These are phyloP conservation scores for Boletus insuetus DNA, from an alignment of 768 basidiomycete genomes.

Conservation along the genomic window DNA sequence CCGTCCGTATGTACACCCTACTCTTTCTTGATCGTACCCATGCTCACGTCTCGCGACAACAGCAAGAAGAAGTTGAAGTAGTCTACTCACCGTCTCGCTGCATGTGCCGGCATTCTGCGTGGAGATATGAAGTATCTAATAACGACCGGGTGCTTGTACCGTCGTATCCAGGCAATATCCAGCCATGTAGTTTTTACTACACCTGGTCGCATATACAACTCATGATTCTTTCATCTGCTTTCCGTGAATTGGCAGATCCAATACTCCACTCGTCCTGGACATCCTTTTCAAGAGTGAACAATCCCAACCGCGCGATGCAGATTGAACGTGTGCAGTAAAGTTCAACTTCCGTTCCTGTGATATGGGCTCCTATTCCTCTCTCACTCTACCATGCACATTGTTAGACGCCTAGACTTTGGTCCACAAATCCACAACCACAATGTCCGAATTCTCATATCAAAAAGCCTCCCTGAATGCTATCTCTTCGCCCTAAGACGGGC, in stretches of 20 bases:
- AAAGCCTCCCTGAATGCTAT: too few species aligned
- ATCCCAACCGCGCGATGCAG: not conserved
- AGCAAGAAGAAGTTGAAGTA: constrained; percentile 98
- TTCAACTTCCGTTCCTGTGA: too few species aligned
- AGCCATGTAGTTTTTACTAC: constrained; percentile 22
- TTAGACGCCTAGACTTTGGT: too few species aligned
- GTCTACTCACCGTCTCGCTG: constrained; percentile 28
- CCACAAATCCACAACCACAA: too few species aligned
- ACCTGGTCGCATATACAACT: constrained; percentile 17
- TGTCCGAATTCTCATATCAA: too few species aligned
- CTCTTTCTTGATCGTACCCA: not conserved
- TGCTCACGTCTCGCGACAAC: constrained; percentile 3
- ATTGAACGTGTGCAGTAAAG: too few species aligned
- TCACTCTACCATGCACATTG: too few species aligned
- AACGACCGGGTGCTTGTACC: not conserved
- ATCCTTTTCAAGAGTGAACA: not conserved
- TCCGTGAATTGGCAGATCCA: not conserved
- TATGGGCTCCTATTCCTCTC: too few species aligned
- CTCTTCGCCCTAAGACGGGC: too few species aligned
- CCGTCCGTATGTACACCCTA: constrained; percentile 65
- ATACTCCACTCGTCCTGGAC: too few species aligned
- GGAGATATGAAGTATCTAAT: constrained; percentile 13
- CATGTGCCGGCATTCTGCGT: not conserved
- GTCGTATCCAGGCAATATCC: not conserved
- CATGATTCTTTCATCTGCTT: constrained; percentile 3